Evolutionary conservation across 345 rosid genomes (phyloP).

Genomic region (Rhodamnia argentea): DNA sequence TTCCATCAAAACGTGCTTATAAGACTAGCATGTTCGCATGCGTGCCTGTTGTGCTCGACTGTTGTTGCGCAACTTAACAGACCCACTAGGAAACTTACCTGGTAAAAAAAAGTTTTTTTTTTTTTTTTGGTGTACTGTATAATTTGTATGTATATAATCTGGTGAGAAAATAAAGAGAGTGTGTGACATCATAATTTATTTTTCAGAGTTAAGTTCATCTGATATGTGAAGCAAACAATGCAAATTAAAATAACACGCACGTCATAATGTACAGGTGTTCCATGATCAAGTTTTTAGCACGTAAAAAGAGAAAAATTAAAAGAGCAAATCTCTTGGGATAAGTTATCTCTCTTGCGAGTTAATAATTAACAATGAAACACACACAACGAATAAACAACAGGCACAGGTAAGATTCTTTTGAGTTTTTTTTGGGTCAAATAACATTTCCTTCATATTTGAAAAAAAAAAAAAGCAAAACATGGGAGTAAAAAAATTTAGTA

Average conservation of each 20-base stretch:
- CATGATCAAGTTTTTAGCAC: too few relatives aligned
- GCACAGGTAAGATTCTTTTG: too few relatives aligned
- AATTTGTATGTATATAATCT: neutral
- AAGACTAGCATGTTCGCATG: neutral
- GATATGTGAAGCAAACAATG: neutral
- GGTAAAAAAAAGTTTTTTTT: neutral
- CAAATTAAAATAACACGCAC: neutral
- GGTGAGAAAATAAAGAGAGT: neutral
- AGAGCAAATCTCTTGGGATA: too few relatives aligned
- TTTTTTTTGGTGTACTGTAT: neutral
- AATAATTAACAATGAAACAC: too few relatives aligned
- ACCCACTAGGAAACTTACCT: neutral
- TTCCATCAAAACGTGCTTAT: neutral
- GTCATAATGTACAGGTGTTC: neutral
- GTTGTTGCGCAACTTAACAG: neutral
- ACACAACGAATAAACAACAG: too few relatives aligned
- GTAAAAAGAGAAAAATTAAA: too few relatives aligned
- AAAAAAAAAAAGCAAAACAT: too few relatives aligned
- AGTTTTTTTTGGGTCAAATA: too few relatives aligned
- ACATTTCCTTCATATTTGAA: too few relatives aligned
- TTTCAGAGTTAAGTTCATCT: neutral
- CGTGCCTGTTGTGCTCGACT: neutral
- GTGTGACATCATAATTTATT: neutral
- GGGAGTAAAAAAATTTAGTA: too few relatives aligned
- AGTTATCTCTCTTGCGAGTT: too few relatives aligned